A percentile compares a stretch with the other conserved stretches of the same genome.
These are phyloP conservation scores for Trichophyton rubrum DNA, from an alignment of 2,329 filamentous ascomycete species.

Conservation along the genomic window DNA sequence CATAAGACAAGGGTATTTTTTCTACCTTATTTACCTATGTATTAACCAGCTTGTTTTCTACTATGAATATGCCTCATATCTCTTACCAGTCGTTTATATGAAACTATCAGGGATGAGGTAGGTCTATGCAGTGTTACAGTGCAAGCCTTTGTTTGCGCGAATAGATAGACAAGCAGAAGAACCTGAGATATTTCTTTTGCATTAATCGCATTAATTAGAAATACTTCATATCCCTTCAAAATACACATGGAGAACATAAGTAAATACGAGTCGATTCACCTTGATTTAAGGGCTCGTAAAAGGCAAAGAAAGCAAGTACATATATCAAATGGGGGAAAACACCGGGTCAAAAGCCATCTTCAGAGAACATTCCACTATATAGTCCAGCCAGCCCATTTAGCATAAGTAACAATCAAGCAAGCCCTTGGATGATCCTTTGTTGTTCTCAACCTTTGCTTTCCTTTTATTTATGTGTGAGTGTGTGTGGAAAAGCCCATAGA, in stretches of 20 bases:
- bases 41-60: background rate
- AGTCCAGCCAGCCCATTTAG: background rate
- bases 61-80: background rate
- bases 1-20: too few species aligned
- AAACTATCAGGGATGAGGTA: background rate
- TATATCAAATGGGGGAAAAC: background rate
- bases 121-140: too few species aligned
- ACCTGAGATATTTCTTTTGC: too few species aligned
- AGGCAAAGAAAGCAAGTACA: background rate
- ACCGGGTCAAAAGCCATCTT: background rate
- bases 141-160: too few species aligned
- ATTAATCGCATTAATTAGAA: too few species aligned
- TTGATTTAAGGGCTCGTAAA: background rate
- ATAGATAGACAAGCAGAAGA: too few species aligned
- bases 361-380: background rate
- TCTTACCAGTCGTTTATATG: background rate
- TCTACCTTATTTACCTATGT: background rate
- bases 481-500: background rate
- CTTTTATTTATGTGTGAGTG: background rate
- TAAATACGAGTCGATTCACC: background rate
- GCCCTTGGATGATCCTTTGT: background rate
- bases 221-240: too few species aligned
- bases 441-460: background rate
- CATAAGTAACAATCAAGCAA: background rate
- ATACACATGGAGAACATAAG: too few species aligned